Percentiles rank a stretch among this genome's conserved stretches.
phyloP scores from a whole-genome alignment of 495 filamentous ascomycete genomes.

The Hyaloscypha variabilis region DNA sequence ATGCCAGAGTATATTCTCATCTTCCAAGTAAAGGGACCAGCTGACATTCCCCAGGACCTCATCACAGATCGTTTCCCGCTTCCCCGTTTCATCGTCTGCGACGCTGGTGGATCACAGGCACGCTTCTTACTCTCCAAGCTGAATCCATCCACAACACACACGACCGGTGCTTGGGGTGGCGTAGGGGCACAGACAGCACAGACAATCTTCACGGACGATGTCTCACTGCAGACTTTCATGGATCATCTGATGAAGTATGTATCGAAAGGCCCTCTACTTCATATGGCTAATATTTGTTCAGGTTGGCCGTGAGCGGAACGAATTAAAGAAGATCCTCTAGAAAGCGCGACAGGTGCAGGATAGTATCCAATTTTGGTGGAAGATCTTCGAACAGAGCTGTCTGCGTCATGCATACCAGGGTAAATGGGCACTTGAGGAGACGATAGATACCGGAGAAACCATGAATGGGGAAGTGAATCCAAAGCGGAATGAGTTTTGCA shows the following conservation, averaged over 20 bases:
- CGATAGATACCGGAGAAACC: not conserved
- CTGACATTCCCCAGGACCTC: conserved; percentile 69
- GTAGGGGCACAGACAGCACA: conserved; percentile 84
- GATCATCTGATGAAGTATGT: conserved; percentile 98
- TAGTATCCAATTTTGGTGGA: not conserved
- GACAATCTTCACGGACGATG: conserved; percentile 99
- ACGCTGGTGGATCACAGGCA: conserved; percentile 96
- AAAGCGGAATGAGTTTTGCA: not conserved
- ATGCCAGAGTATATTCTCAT: conserved; percentile 68
- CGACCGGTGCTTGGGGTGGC: conserved; percentile 87
- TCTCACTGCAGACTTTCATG: conserved; percentile 98
- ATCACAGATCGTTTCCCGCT: conserved; percentile 97
- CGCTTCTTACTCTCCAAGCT: conserved; percentile 97
- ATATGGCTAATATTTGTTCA: conserved; percentile 30
- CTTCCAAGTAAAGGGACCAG: conserved; percentile 4
- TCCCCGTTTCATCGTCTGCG: conserved; percentile 97
- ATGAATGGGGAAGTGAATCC: not conserved
- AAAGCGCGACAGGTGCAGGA: not conserved
- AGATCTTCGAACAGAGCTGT: not conserved
- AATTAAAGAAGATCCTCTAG: conserved; percentile 37
- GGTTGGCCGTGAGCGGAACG: conserved; percentile 59
- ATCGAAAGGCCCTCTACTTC: conserved; percentile 15
- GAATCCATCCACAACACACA: conserved; percentile 98
- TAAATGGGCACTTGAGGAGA: not conserved
- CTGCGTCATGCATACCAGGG: not conserved